Evolutionary conservation across 108 stramenopile species (phyloP).

Genomic region (Nitzschia sp.): DNA sequence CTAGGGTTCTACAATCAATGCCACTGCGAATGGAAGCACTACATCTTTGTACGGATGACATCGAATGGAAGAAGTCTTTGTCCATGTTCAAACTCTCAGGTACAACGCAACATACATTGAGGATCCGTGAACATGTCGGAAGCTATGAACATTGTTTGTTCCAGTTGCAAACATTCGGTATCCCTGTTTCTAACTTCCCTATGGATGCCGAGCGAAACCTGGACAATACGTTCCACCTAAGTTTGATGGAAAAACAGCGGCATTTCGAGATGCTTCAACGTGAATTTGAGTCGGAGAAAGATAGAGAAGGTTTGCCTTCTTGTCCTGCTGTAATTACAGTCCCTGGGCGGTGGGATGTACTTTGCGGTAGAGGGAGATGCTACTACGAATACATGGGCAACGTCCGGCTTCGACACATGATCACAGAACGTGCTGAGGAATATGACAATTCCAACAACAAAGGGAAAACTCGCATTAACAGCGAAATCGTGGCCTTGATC

Average conservation of each 20-base stretch:
- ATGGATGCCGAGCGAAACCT: background rate
- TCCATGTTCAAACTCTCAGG: conserved; percentile 8
- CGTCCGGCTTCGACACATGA: conserved; percentile 3
- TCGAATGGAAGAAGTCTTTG: no score
- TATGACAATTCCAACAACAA: conserved; percentile 28
- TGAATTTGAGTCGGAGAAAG: no score
- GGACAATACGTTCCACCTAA: no score
- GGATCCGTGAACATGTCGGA: conserved; percentile 21
- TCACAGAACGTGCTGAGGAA: conserved; percentile 10
- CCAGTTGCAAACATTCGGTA: conserved; percentile 1
- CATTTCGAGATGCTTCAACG: no score
- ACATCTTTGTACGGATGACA: no score
- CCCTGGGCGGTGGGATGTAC: conserved; percentile 15
- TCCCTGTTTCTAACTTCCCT: background rate
- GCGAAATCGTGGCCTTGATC: conserved; percentile 11
- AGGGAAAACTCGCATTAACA: conserved; percentile 26
- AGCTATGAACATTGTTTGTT: conserved; percentile 3
- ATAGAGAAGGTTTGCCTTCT: no score
- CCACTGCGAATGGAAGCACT: no score
- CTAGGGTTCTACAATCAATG: no score
- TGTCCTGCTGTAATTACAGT: no score
- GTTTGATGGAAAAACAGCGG: no score
- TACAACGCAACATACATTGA: background rate
- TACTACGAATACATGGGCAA: conserved; percentile 27
- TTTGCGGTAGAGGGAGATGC: conserved; percentile 23